Evolutionary conservation across 2,329 filamentous ascomycete species (phyloP), one percentile per base, ranked within the genome.

Genomic region (Helicocarpus griseus): DNA sequence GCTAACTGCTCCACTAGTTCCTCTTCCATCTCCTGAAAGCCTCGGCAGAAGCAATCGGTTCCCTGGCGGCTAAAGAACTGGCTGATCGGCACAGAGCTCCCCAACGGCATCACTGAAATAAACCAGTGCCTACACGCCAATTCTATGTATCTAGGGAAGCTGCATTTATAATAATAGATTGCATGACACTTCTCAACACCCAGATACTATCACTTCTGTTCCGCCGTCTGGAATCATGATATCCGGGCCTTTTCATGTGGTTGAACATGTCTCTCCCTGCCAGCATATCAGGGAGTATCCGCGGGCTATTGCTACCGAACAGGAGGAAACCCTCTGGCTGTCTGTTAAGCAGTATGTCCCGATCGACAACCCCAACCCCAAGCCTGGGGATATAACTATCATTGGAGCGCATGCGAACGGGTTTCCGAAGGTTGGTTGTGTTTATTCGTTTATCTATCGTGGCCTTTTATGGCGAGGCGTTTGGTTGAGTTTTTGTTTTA

Each of bases 291-390:
- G 90, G 56, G 87, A 94, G 64, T 95, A 89, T 64, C 77, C 86
- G 5, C 79, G 80, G 50, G 86, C 86, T 11, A 89, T 86, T 2
- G 77, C 82, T 2, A 75, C 78, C 51, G 79, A 79, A 11, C 86
- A 94, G 60, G 85, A 95, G 57, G 86, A 91, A 54, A 75, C 80
- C 5, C 74, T 96, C 2, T 70, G 82, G 50, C 70, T 96, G 4
- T 81, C 83, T 7, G 78, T 96, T 49, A 96, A 95, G 73, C 88
- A 96, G 65, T 97, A 97, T 65, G 86, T 80, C 0, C 90, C 90
- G 1, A 73, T 81, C 51, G 78, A 84, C 62, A 89, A 90, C 60
- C 76, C 74, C 0, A 68, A 73, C 22, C 85, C 88, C 0, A 75
- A 81, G 56, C 79, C 81, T 1, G 87, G 87, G 31, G 87, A 93